Base-by-base conservation (phyloP, 257 asterid species). In the Paraleonurus japonicus region DNA sequence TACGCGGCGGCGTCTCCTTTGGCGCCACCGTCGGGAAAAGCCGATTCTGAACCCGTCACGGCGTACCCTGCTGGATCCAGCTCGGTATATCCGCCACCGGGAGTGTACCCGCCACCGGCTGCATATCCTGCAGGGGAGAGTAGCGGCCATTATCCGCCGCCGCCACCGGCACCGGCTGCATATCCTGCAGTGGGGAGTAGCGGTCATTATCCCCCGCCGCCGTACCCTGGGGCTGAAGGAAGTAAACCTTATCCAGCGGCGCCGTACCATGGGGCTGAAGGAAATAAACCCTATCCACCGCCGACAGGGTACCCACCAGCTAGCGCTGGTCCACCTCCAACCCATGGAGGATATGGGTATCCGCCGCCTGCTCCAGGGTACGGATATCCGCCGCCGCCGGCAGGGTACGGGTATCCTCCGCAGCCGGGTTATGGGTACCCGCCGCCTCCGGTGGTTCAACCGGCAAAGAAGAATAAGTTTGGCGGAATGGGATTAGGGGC, bases 401-500 rank as follows among this genome's bases (percentile, higher is more conserved):
- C 75, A 0, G 86, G 82, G 7, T 82, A 84, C 39, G 87, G 86
- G 22, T 82, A 85, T 16, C 86, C 85, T 4, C 89, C 86, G 26
- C 91, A 39, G 66, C 76, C 72, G 12, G 95, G 86, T 3, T 85
- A 85, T 17, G 93, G 95, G 3, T 85, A 89, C 50, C 83, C 85
- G 13, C 93, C 82, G 74, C 81, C 67, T 26, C 79, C 72, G 32
- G 81, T 63, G 55, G 81, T 71, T 27, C 85, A 83, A 23, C 72
- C 85, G 30, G 80, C 80, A 65, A 85, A 82, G 83, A 94, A 81
- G 61, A 94, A 82, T 33, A 82, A 81, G 59, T 67, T 80, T 26
- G 96, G 92, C 17, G 96, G 92, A 13, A 26, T 92, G 78, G 96
- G 95, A 23, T 75, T 89, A 37, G 98, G 96, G 12, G 98, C 95